Conservation (phyloP, 495 filamentous ascomycete species). For the Oidiodendron maius region DNA sequence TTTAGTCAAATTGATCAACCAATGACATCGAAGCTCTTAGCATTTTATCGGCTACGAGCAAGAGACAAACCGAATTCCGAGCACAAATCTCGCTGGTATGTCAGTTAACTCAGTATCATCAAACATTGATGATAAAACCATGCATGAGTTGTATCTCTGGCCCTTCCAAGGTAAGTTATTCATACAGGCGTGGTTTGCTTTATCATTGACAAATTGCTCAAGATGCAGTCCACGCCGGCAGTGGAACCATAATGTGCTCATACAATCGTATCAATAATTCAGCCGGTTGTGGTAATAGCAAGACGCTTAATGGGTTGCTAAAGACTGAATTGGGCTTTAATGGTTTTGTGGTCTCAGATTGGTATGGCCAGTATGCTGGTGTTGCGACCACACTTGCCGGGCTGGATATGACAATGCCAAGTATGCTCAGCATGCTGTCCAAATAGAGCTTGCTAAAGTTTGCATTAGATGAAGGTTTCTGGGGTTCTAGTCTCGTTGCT, state of each 20-base stretch:
- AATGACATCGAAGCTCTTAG: neutral
- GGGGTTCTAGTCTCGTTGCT: constrained; percentile 29
- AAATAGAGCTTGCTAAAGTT: too few species aligned
- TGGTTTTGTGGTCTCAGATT: constrained; percentile 62
- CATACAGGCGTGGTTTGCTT: neutral
- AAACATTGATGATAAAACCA: constrained; percentile 59
- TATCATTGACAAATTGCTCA: neutral
- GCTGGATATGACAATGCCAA: constrained; percentile 87
- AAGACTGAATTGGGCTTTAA: constrained; percentile 64
- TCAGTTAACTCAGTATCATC: constrained; percentile 45
- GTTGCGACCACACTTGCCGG: constrained; percentile 52
- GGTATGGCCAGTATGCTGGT: constrained; percentile 60
- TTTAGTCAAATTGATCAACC: neutral
- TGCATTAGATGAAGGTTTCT: constrained; percentile 26
- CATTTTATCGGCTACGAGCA: constrained; percentile 33
- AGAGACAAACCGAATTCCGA: constrained; percentile 52
- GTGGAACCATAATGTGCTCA: constrained; percentile 60
- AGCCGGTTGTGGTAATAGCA: constrained; percentile 56
- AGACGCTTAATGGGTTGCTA: constrained; percentile 53
- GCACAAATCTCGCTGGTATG: constrained; percentile 34
- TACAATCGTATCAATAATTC: constrained; percentile 62
- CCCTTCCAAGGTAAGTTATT: constrained; percentile 46
- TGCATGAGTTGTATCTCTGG: constrained; percentile 71
- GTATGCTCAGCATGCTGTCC: neutral
- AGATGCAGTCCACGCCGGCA: constrained; percentile 53